These are phyloP conservation scores for Puccinia horiana DNA, from an alignment of 1,284 basidiomycete genomes.

Conservation along the genomic window DNA sequence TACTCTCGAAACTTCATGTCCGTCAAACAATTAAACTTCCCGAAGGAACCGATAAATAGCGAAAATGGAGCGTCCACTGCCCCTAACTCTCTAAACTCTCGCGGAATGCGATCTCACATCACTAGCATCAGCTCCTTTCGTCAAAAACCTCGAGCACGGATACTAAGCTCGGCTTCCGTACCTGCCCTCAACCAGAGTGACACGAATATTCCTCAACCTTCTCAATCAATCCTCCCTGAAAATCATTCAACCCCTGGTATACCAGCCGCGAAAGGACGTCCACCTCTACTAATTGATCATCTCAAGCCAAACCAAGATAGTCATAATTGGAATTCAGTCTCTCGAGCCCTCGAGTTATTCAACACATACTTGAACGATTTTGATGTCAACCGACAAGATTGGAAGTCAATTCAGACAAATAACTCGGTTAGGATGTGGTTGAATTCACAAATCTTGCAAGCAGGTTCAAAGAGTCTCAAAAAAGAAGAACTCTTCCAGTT, in stretches of 20 bases:
- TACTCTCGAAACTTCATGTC: conserved; percentile 51
- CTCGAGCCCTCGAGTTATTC: conserved; percentile 16
- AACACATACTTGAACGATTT: conserved; percentile 17
- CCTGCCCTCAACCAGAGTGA: conserved; percentile 12
- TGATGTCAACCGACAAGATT: conserved; percentile 9
- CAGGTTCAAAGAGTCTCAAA: conserved; percentile 47
- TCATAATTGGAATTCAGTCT: conserved; percentile 14
- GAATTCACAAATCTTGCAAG: conserved; percentile 14
- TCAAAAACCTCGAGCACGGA: conserved; percentile 17
- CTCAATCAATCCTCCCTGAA: neutral
- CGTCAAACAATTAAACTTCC: conserved; percentile 50
- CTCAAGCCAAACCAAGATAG: conserved; percentile 43
- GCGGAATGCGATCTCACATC: conserved; percentile 46
- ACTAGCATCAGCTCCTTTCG: conserved; percentile 33
- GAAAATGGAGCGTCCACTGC: conserved; percentile 35
- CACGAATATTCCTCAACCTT: neutral
- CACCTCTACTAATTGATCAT: conserved; percentile 36
- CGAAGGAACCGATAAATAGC: conserved; percentile 15
- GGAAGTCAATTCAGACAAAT: neutral
- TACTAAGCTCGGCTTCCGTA: conserved; percentile 19
- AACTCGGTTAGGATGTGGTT: conserved; percentile 19
- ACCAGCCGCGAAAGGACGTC: neutral
- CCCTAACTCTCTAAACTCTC: conserved; percentile 43
- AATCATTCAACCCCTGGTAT: neutral
- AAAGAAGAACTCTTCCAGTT: conserved; percentile 7